phyloP scores from a whole-genome alignment of 257 asterid genomes.

The Rubia yunnanensis region DNA sequence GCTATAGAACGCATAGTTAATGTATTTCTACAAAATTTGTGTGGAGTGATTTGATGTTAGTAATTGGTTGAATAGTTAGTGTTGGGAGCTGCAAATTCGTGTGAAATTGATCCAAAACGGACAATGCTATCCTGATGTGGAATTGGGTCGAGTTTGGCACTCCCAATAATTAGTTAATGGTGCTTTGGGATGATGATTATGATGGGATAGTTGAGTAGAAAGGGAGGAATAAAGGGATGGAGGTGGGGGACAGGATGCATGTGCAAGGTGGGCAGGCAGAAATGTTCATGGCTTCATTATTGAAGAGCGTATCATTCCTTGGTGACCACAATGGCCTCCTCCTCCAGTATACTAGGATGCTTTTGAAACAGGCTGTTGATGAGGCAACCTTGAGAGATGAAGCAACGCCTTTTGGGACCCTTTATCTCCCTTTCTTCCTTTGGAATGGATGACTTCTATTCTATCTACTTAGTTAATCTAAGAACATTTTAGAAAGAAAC shows the following conservation, averaged over 20 bases:
- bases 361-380: constrained; percentile 13
- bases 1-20: constrained; percentile 10
- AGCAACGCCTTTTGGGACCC: constrained; percentile 6
- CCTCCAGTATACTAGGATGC: constrained; percentile 19
- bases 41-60: constrained; percentile 7
- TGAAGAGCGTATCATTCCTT: constrained; percentile 1
- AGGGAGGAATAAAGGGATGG: constrained; percentile 12
- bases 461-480: neutral
- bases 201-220: constrained; percentile 5
- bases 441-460: constrained; percentile 7
- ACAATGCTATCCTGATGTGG: no score
- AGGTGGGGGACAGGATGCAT: constrained; percentile 29
- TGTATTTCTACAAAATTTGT: neutral
- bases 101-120: neutral
- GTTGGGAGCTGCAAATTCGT: neutral
- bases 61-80: neutral
- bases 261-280: constrained; percentile 30
- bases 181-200: constrained; percentile 15
- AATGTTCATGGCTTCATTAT: constrained; percentile 19
- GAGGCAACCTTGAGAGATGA: neutral
- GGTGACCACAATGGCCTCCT: constrained; percentile 11
- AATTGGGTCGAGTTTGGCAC: no score
- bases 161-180: neutral
- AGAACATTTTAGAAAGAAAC: neutral
- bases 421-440: constrained; percentile 6